These are phyloP conservation scores for Pythium sp. DNA, from an alignment of 352 stramenopile genomes.

Conservation along the genomic window DNA sequence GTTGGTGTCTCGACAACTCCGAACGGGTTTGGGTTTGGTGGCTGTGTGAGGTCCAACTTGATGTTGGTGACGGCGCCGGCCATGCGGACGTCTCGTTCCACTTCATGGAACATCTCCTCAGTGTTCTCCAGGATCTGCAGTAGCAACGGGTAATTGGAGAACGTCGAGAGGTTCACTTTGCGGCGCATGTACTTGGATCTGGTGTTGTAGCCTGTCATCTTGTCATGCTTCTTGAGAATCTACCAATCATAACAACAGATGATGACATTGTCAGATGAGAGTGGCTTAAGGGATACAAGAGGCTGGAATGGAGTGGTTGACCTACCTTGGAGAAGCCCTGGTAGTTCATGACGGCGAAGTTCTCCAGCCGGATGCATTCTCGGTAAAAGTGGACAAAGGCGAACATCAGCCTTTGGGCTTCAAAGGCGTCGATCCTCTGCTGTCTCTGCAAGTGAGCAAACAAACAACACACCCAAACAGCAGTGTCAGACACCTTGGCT, in stretches of 20 bases:
- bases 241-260: constrained; percentile 4
- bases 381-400: constrained; percentile 83
- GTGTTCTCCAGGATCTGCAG: constrained; percentile 76
- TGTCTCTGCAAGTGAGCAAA: constrained; percentile 25
- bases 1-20: constrained; percentile 30
- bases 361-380: constrained; percentile 77
- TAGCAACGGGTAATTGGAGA: constrained; percentile 73
- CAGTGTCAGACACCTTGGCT: not conserved
- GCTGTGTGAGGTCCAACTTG: constrained; percentile 43
- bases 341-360: constrained; percentile 85
- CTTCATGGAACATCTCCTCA: constrained; percentile 78
- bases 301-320: not conserved
- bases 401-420: constrained; percentile 77
- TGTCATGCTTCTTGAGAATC: constrained; percentile 87
- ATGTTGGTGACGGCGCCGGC: constrained; percentile 46
- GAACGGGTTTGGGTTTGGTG: constrained; percentile 18
- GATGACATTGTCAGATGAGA: not conserved
- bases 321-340: constrained; percentile 80
- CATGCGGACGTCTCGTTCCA: constrained; percentile 60
- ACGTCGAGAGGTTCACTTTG: constrained; percentile 77
- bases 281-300: not conserved
- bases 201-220: constrained; percentile 84
- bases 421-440: constrained; percentile 40
- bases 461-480: not conserved
- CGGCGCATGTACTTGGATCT: constrained; percentile 83